These are phyloP conservation scores for Plasmodium ovale DNA, from an alignment of 169 alveolate species.

Conservation along the genomic window DNA sequence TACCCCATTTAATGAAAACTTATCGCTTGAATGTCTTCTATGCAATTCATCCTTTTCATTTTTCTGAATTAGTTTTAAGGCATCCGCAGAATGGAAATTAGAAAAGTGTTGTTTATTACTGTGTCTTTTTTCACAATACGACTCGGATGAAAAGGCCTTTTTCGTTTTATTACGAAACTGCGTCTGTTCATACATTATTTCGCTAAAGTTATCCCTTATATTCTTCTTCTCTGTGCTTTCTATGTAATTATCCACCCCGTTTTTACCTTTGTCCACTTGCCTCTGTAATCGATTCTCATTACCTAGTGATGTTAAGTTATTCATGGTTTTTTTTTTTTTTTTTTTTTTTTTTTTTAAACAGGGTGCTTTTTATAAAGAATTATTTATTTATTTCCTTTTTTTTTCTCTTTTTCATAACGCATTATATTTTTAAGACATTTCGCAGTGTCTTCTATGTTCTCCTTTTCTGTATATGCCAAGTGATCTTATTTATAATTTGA, in stretches of 20 bases:
- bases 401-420: neutral
- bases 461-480: too few relatives aligned
- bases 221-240: neutral
- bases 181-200: neutral
- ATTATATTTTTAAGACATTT: neutral
- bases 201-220: neutral
- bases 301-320: neutral
- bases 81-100: neutral
- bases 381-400: neutral
- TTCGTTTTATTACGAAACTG: constrained; percentile 3
- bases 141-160: neutral
- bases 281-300: neutral
- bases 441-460: too few relatives aligned
- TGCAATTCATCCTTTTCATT: neutral
- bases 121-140: neutral
- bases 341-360: constrained; percentile 4
- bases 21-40: constrained; percentile 1
- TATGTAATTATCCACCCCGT: neutral
- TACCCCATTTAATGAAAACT: neutral
- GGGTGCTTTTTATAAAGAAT: neutral
- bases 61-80: neutral
- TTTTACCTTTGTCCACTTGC: neutral
- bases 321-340: neutral
- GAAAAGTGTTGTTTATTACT: neutral
- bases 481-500: too few relatives aligned